Percentiles rank a stretch among this genome's conserved stretches.
These are phyloP conservation scores for Sugiyamaella neomexicana DNA, from an alignment of 1,139 yeast genomes.

Conservation along the genomic window DNA sequence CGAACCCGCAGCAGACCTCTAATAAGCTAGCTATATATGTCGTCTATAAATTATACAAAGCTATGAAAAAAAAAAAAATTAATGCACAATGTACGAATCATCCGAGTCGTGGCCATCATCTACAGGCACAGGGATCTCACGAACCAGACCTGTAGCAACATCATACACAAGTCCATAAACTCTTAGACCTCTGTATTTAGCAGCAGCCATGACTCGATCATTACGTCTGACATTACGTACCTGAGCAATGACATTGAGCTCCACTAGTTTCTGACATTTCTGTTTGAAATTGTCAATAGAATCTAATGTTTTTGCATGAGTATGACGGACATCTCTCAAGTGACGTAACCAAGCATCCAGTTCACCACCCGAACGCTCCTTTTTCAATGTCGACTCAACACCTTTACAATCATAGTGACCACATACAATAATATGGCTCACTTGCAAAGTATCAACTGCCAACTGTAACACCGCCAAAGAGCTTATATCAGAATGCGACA, in stretches of 20 bases:
- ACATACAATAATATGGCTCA: constrained; percentile 80
- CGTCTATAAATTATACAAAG: too few species aligned
- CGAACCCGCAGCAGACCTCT: too few species aligned
- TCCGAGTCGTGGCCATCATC: constrained; percentile 17
- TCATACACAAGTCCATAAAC: constrained; percentile 90
- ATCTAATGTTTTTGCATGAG: constrained; percentile 46
- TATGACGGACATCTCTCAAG: constrained; percentile 67
- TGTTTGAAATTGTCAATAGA: constrained; percentile 44
- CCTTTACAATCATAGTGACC: constrained; percentile 99
- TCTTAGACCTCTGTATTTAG: constrained; percentile 69
- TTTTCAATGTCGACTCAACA: constrained; percentile 78
- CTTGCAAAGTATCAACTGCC: constrained; percentile 84
- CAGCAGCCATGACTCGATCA: constrained; percentile 73
- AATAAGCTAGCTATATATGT: too few species aligned
- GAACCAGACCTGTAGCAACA: constrained; percentile 64
- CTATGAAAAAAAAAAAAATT: too few species aligned
- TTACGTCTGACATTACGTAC: constrained; percentile 59
- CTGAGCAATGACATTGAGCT: constrained; percentile 72
- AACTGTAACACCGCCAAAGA: constrained; percentile 84
- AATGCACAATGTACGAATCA: constrained; percentile 14
- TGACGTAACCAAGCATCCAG: constrained; percentile 78
- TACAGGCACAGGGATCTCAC: constrained; percentile 12
- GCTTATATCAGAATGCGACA: constrained; percentile 70
- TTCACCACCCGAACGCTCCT: constrained; percentile 69
- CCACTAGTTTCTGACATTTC: constrained; percentile 67